Base-by-base conservation (phyloP, 768 basidiomycete species). In the Phlebiopsis gigantea region DNA sequence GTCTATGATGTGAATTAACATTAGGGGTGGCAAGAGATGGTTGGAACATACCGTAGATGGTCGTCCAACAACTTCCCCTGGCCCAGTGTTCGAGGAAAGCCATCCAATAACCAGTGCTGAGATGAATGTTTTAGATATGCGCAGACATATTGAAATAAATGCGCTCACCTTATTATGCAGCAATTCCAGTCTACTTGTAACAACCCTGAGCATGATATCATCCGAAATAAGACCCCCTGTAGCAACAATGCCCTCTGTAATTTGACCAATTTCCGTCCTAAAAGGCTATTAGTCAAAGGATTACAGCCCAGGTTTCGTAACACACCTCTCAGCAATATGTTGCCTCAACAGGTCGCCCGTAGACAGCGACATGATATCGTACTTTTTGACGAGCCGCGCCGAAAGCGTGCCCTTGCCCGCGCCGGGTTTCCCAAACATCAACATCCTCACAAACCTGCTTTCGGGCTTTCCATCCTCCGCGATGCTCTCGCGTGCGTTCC, bases 31-130 rank as follows among this genome's bases (percentile, higher is more conserved):
- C 2, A 8, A 26, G 24, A 43, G 26, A 25, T 29, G n/a, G n/a
- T 24, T 28, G 12, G 45, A 42, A 28, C 81, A 39, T 61, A 88
- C 88, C 78, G 78, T 51, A 95, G 80, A 69, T 91, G 82, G 19
- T 76, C 73, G 71, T 95, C 88, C 8, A 96, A 77, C 45, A 93
- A 75, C 67, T 83, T 75, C 2, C 87, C 92, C 69, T 96, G 93
- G n/a, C 78, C 82, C 1, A 93, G 72, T 10, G 93, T 96, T 34
- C 93, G 85, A 51, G 94, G 94, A 65, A 96, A 95, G 26, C 94
- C 94, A 62, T 96, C 94, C 44, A 95, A 70, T 61, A 96, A 88
- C 93, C 93, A 95, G 65, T 90, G 86, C 89, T 93, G 59, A 7
- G 56, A 49, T 53, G 55, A 46, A 53, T 57, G 8, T 39, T 21